Evolutionary conservation across 129 eudicot genomes (phyloP), one percentile per base, ranked within the genome.

Genomic region (Flaveria ramosissima): DNA sequence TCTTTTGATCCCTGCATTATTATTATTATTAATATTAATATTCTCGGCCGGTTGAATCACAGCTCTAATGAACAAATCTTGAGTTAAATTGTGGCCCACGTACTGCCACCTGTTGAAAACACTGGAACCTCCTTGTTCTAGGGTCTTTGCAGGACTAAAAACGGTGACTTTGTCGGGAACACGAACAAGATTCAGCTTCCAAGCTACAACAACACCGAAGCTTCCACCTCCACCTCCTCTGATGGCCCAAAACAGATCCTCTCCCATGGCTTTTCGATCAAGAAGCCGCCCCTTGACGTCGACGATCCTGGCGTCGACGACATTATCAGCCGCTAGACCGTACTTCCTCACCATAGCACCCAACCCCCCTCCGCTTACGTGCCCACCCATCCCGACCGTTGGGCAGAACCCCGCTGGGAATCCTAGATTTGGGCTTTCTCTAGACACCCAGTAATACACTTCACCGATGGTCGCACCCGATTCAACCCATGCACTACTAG

Each of bases 31-130:
- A 1, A 23, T 23, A 23, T 23, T 0, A 0, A 23, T 23, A 1
- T 23, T 23, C 7, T 5, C 1, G 16, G 15, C 5, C 7, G 68
- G 68, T 16, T 62, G 45, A 13, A 62, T 62, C 0, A 27, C 3
- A 15, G 30, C 68, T 62, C 68, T 62, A 63, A 63, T 63, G 47
- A 63, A 32, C 46, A 63, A 63, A 14, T 63, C 69, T 63, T 32
- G 46, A 63, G 46, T 27, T 30, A 63, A 32, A 14, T 3, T 32
- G 6, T 30, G 69, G 4, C 69, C 46, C 6, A 63, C 8, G 12
- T 63, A 16, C 69, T 63, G 69, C 47, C 69, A 63, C 69, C 32
- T 63, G 69, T 63, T 63, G 32, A 63, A 63, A 63, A 63, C 21
- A 63, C 27, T 16, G 1, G 69, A 14, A 30, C 47, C 69, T 5